Evolutionary conservation across 176 grass and related monocot genomes (phyloP).

Genomic region (Zizania latifolia): DNA sequence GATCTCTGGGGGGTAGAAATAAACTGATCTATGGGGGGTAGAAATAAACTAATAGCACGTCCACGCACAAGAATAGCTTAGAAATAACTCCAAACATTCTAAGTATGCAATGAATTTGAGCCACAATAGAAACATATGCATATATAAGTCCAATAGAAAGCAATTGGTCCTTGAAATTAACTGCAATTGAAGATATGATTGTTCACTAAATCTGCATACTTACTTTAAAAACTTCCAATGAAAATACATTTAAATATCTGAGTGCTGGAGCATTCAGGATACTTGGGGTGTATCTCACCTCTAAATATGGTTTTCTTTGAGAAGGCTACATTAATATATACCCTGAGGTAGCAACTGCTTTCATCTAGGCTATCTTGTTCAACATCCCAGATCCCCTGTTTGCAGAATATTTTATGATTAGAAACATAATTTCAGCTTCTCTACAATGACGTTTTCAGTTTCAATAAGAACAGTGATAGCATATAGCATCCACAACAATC

Average conservation of each 20-base stretch:
- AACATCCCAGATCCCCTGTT: constrained; percentile 84
- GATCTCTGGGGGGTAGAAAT: background rate
- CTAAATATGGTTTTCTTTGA: constrained; percentile 91
- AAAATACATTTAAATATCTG: background rate
- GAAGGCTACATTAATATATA: constrained; percentile 76
- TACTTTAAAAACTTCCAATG: too few species aligned
- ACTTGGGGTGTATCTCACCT: constrained; percentile 44
- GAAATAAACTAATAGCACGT: constrained; percentile 18
- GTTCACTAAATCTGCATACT: too few species aligned
- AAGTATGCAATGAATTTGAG: too few species aligned
- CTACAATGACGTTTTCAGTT: background rate
- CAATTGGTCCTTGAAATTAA: background rate
- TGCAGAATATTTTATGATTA: background rate
- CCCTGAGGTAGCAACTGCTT: constrained; percentile 60
- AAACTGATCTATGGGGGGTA: background rate
- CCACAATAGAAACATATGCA: too few species aligned
- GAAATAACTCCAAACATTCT: too few species aligned
- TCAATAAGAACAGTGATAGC: background rate
- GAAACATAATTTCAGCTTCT: background rate
- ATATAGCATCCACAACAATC: background rate
- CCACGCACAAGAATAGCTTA: too few species aligned
- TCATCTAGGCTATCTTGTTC: constrained; percentile 51
- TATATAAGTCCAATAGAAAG: too few species aligned
- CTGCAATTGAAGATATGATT: too few species aligned
- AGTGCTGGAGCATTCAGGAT: constrained; percentile 5